Conservation (phyloP, 106 monocot species). For the Phalaenopsis aphrodite region DNA sequence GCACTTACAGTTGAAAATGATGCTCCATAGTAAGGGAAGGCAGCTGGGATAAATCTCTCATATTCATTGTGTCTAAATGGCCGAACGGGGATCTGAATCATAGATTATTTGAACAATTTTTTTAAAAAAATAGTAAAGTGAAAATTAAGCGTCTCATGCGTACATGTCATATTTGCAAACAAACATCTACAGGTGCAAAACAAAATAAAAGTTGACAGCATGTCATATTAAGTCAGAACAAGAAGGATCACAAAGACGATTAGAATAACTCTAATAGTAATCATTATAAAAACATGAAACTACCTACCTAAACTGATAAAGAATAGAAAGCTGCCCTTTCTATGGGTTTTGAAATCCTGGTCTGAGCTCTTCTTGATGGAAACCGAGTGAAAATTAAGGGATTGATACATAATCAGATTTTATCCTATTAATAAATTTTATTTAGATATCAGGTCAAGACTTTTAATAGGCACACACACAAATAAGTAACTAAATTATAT, state of each 20-base stretch:
- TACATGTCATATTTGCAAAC: too few species aligned
- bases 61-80: constrained; percentile 93
- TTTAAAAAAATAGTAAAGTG: neutral
- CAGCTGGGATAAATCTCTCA: constrained; percentile 86
- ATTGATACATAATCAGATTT: neutral
- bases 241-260: neutral
- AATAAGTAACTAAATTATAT: too few species aligned
- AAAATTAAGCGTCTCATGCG: too few species aligned
- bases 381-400: neutral
- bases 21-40: constrained; percentile 87
- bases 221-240: neutral
- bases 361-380: neutral
- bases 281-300: neutral
- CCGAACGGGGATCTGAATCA: constrained; percentile 78
- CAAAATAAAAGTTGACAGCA: neutral
- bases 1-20: constrained; percentile 88
- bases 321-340: neutral
- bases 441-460: too few species aligned
- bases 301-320: neutral
- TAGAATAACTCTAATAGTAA: neutral
- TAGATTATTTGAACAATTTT: neutral
- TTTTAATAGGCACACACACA: too few species aligned
- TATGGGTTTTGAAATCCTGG: too few species aligned
- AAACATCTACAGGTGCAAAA: too few species aligned
- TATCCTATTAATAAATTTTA: neutral